These are phyloP conservation scores for Xylaria cubensis DNA, from an alignment of 495 filamentous ascomycete species.

Conservation along the genomic window DNA sequence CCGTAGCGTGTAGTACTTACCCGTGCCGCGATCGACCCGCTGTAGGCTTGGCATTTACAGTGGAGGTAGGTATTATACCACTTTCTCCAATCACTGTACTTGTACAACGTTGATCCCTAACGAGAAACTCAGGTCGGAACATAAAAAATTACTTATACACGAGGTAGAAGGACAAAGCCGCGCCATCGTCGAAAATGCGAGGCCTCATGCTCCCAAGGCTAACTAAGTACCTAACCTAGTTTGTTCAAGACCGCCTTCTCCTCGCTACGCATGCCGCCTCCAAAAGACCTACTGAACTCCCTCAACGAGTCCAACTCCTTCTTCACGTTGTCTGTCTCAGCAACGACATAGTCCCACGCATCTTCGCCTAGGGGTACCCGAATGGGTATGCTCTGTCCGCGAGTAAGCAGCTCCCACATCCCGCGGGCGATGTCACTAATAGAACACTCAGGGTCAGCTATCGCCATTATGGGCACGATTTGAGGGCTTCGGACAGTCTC, in stretches of 20 bases:
- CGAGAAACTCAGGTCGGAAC: neutral
- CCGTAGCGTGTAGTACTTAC: neutral
- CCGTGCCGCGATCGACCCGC: neutral
- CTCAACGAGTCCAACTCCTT: slow-evolving; percentile 43
- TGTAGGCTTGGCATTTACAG: slow-evolving; percentile 3
- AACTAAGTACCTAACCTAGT: neutral
- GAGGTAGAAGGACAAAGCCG: neutral
- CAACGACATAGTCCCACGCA: slow-evolving; percentile 45
- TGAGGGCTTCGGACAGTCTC: no score
- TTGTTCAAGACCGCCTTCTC: neutral
- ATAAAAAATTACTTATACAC: neutral
- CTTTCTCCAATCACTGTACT: neutral
- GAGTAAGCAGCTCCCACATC: slow-evolving; percentile 46
- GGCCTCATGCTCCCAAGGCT: neutral
- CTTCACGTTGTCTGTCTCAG: slow-evolving; percentile 42
- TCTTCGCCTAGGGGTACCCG: slow-evolving; percentile 53
- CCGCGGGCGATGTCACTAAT: slow-evolving; percentile 41
- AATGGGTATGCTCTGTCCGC: slow-evolving; percentile 49
- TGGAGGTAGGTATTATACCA: neutral
- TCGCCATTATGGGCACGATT: no score
- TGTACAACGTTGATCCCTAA: neutral
- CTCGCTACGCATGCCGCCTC: slow-evolving; percentile 1
- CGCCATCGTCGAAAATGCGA: neutral
- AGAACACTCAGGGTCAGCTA: no score
- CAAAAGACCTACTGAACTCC: slow-evolving; percentile 39